phyloP scores from a whole-genome alignment of 176 grass and related monocot genomes.

The Dactylis glomerata region DNA sequence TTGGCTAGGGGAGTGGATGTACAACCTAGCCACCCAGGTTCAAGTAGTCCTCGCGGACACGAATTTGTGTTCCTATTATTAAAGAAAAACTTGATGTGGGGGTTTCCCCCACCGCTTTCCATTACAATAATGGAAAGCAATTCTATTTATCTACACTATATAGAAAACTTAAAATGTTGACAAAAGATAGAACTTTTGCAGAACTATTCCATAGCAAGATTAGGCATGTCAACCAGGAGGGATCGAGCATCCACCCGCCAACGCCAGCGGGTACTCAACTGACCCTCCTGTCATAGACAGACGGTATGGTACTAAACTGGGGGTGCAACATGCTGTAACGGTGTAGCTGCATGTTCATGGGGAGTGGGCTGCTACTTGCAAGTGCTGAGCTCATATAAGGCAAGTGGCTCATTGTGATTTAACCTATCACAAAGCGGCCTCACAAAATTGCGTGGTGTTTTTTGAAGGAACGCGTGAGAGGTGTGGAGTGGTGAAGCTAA shows the following conservation, averaged over 20 bases:
- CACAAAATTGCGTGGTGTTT: not conserved
- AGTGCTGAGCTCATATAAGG: not conserved
- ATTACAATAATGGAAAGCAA: conserved; percentile 3
- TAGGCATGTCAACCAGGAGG: not conserved
- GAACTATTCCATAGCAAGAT: not conserved
- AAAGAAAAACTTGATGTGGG: no score
- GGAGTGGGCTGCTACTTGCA: not conserved
- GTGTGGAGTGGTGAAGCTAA: not conserved
- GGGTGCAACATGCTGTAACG: not conserved
- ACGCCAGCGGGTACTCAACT: not conserved
- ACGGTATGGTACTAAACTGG: not conserved
- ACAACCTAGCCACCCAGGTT: no score
- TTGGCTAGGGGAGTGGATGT: no score
- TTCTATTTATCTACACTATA: conserved; percentile 2
- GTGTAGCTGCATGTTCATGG: not conserved
- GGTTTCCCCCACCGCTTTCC: no score
- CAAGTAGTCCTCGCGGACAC: no score
- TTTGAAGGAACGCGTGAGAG: not conserved
- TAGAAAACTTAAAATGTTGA: not conserved
- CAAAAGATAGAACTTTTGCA: not conserved
- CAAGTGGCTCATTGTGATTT: not conserved
- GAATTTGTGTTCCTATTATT: no score
- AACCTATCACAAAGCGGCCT: not conserved
- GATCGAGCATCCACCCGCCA: not conserved
- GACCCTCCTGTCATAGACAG: not conserved